Base-by-base conservation (phyloP, 345 rosid species). In the Hypericum perforatum region DNA sequence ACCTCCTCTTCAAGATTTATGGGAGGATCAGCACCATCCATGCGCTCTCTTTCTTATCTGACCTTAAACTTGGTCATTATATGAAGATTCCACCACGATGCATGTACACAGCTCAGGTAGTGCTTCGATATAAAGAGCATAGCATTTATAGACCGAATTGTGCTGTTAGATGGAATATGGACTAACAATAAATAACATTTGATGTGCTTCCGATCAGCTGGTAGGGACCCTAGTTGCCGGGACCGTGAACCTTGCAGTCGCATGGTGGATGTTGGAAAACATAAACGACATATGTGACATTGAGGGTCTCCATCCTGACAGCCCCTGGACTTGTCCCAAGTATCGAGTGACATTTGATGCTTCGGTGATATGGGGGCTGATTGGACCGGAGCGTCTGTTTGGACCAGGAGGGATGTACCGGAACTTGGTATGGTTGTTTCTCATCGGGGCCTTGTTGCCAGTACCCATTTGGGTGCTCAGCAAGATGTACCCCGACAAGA, bases 241-340 rank as follows among this genome's bases (percentile, higher is more conserved):
- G 38, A 51, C 57, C 6, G 84, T 89, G 54, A 94, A 94, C 57
- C 84, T 94, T 7, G 95, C 77, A 43, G 99, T 94, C 50, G 99
- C 99, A 5, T 94, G 99, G 99, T 94, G 99, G 99, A 94, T 94
- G 99, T 60, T 94, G 56, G 99, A 86, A 52, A 75, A 65, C 74
- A 69, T 94, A n/a, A 76, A 82, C 15, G 71, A 94, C 75, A 84
- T 94, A 37, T 94, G 99, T 4, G 97, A 94, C 47, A 66, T 84
- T 0, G 89, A 78, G 16, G 70, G 75, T 32, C 64, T 37, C 1
- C 81, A 82, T 58, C 91, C 95, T 0, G 86, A 84, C n/a, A 94
- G 97, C 76, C 94, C 91, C 0, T 94, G 99, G 99, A 94, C 97
- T 9, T 94, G 99, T 58, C 99, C 99, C 11, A 94, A 94, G 65